These are phyloP conservation scores for Nemophila menziesii DNA, from an alignment of 257 asterid species.

Conservation along the genomic window DNA sequence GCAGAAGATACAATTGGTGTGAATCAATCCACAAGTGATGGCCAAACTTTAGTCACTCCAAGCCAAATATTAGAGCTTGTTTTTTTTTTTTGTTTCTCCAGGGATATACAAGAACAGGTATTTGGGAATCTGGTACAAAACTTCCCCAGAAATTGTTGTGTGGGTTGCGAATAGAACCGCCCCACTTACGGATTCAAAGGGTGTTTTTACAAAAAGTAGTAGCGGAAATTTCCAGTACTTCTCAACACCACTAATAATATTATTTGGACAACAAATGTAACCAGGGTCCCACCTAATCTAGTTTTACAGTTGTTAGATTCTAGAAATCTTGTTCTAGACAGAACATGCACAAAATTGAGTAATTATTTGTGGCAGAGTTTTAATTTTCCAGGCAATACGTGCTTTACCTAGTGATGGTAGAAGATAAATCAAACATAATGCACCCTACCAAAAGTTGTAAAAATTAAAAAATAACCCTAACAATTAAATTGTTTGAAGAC, in stretches of 20 bases:
- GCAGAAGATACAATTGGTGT: not conserved
- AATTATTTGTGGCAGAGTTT: constrained; percentile 19
- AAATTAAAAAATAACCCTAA: too few relatives aligned
- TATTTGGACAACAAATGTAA: constrained; percentile 17
- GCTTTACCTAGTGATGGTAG: too few relatives aligned
- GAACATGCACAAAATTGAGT: not conserved
- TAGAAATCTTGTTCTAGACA: constrained; percentile 14
- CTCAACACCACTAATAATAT: constrained; percentile 4
- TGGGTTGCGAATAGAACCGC: constrained; percentile 24
- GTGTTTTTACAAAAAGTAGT: constrained; percentile 4
- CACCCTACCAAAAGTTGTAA: too few relatives aligned
- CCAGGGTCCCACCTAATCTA: constrained; percentile 1
- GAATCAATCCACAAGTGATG: constrained; percentile 1
- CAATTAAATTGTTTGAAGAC: too few relatives aligned
- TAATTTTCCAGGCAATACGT: constrained; percentile 14
- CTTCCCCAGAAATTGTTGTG: constrained; percentile 6
- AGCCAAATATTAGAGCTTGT: constrained; percentile 15
- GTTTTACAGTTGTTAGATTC: constrained; percentile 15
- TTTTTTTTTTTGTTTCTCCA: constrained; percentile 13
- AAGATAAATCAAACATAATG: too few relatives aligned
- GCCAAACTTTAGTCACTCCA: not conserved
- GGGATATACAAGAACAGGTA: constrained; percentile 10
- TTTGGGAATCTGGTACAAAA: constrained; percentile 22
- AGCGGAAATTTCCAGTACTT: constrained; percentile 13
- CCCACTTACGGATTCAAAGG: constrained; percentile 9